Evolutionary conservation across 306 rosid species (phyloP).

Genomic region (Neltuma alba): DNA sequence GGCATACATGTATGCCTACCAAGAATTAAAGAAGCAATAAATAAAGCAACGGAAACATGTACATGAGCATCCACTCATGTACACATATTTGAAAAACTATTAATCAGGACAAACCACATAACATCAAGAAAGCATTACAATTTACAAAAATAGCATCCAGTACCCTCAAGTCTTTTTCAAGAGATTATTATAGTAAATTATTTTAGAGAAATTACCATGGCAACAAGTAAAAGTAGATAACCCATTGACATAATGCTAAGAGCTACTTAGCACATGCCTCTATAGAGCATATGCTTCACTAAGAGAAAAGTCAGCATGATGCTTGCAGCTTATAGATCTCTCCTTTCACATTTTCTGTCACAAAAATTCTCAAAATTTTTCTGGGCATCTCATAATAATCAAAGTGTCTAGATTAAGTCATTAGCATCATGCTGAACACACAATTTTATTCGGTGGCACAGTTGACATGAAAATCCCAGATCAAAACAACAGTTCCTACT

Average conservation of each 20-base stretch:
- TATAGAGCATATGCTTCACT: slow-evolving; percentile 19
- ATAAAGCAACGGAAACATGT: slow-evolving; percentile 13
- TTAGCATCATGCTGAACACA: slow-evolving; percentile 17
- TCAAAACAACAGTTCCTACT: background rate
- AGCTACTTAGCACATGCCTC: slow-evolving; percentile 20
- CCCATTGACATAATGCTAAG: slow-evolving; percentile 15
- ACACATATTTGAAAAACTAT: slow-evolving; percentile 1
- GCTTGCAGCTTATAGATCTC: slow-evolving; percentile 8
- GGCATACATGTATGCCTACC: background rate
- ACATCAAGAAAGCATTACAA: slow-evolving; percentile 9
- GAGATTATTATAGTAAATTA: background rate
- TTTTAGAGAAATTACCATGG: background rate
- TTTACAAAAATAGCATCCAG: slow-evolving; percentile 7
- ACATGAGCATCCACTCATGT: slow-evolving; percentile 4
- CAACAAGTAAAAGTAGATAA: background rate
- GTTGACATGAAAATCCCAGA: slow-evolving; percentile 18
- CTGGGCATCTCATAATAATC: slow-evolving; percentile 20
- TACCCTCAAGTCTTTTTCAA: background rate
- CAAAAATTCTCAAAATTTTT: background rate
- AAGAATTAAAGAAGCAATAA: background rate
- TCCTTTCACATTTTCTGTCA: background rate
- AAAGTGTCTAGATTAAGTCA: slow-evolving; percentile 22
- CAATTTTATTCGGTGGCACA: background rate
- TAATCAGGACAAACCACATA: background rate
- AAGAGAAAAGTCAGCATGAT: slow-evolving; percentile 1